A percentile compares a stretch with the other conserved stretches of the same genome.
Conservation (phyloP, 2,329 filamentous ascomycete genomes). For the Sarocladiaceae sp. region DNA sequence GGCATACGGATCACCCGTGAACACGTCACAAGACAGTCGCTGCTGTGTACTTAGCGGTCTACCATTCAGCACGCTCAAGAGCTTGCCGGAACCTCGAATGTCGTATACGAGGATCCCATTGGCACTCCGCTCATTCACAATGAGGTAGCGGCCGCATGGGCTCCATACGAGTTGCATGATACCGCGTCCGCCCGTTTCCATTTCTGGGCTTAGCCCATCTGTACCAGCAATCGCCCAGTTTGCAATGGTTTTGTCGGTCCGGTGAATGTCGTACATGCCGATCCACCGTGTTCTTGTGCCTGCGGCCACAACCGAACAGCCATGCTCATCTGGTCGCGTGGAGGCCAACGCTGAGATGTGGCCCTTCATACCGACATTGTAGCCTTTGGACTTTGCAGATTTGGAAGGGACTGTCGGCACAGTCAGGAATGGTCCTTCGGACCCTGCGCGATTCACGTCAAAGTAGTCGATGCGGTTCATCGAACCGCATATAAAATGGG, state of each 20-base stretch:
- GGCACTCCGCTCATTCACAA: slow-evolving; percentile 55
- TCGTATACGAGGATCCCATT: slow-evolving; percentile 55
- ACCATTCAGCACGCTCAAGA: slow-evolving; percentile 49
- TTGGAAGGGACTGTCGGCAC: slow-evolving; percentile 57
- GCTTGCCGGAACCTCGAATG: slow-evolving; percentile 49
- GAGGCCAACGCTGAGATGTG: slow-evolving; percentile 50
- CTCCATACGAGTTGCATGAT: slow-evolving; percentile 57
- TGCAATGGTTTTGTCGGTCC: slow-evolving; percentile 46
- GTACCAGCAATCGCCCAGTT: slow-evolving; percentile 55
- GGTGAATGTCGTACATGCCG: slow-evolving; percentile 55
- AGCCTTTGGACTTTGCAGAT: slow-evolving; percentile 51
- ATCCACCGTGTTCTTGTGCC: slow-evolving; percentile 60
- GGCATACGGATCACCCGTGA: slow-evolving; percentile 26
- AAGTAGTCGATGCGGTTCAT: slow-evolving; percentile 54
- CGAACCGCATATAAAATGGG: slow-evolving; percentile 55
- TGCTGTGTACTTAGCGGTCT: slow-evolving; percentile 48
- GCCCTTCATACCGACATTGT: slow-evolving; percentile 58
- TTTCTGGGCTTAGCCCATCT: slow-evolving; percentile 30
- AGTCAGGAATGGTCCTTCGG: slow-evolving; percentile 43
- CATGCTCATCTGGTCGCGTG: slow-evolving; percentile 30
- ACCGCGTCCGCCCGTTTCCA: slow-evolving; percentile 52
- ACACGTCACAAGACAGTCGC: slow-evolving; percentile 49
- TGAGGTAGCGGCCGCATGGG: slow-evolving; percentile 54
- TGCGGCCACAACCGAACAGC: slow-evolving; percentile 44
- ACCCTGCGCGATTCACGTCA: slow-evolving; percentile 40